Evolutionary conservation across 306 rosid species (phyloP), one percentile per base, ranked within the genome.

Genomic region (Trifolium subterraneum): DNA sequence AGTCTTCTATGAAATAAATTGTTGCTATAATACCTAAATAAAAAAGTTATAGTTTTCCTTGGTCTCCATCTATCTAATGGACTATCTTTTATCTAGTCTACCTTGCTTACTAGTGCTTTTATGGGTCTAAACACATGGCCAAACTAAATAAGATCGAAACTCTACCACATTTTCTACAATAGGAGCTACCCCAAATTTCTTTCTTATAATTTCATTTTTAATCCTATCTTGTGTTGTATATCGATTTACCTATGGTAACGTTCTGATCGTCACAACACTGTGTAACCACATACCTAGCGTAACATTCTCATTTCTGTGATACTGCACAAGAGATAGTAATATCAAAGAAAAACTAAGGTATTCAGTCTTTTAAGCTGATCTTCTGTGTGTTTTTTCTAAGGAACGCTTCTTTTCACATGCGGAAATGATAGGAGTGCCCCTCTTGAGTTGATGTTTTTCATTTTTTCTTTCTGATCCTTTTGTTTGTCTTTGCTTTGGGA

Each of bases 1-100:
- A 69, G 59, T 70, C 20, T 80, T 45, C 25, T 72, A 62, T 73
- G 23, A 63, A 14, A 72, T 38, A 59, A n/a, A n/a, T 22, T 69
- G 56, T 42, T 15, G 44, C 62, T 50, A 48, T 36, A 59, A 36
- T 33, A 66, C 31, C 29, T 51, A 62, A 48, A 47, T 39, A 16
- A 42, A 70, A 56, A 66, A 18, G 6, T 11, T 22, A 1, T 29
- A 35, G 56, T 55, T 36, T 63, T 63, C 48, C 45, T 63, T 18
- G 5, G 69, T 36, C 27, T 63, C 16, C 45, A 19, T 33, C 42
- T 10, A 63, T 27, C 15, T 16, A 63, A 10, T 36, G 47, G 47
- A 33, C 25, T 35, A 63, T 16, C 68, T 36, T 63, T 31, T 25
- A 63, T 63, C 45, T 36, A 38, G 15, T 16, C 45, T 31, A 62